phyloP scores from a whole-genome alignment of 257 asterid species.

The Henckelia pumila region DNA sequence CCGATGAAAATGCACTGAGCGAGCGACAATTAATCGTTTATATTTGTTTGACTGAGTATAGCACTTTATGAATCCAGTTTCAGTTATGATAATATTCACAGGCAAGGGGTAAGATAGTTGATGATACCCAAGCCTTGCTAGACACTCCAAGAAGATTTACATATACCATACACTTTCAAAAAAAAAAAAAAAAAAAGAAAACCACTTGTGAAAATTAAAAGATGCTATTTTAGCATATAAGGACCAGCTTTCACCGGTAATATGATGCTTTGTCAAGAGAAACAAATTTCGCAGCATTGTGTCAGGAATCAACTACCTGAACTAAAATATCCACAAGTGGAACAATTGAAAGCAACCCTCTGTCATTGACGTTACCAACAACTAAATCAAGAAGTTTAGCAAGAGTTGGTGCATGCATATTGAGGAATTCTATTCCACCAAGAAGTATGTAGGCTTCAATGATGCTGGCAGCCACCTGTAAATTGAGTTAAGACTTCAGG shows the following conservation, averaged over 20 bases:
- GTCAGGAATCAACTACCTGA: constrained; percentile 60
- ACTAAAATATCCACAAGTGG: constrained; percentile 83
- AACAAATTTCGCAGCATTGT: constrained; percentile 18
- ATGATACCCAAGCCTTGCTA: background rate
- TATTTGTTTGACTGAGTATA: too few species aligned
- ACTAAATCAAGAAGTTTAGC: constrained; percentile 87
- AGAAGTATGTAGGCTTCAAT: constrained; percentile 84
- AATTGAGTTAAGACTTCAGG: constrained; percentile 31
- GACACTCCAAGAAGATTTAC: constrained; percentile 5
- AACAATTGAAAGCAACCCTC: constrained; percentile 77
- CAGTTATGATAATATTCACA: background rate
- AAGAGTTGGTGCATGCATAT: constrained; percentile 68
- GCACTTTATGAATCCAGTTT: constrained; percentile 11
- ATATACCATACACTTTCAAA: background rate
- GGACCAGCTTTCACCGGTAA: constrained; percentile 1
- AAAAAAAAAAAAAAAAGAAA: background rate
- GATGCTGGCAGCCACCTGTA: constrained; percentile 80
- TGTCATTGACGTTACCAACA: constrained; percentile 82
- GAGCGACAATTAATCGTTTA: background rate
- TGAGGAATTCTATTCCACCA: constrained; percentile 78
- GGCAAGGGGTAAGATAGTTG: constrained; percentile 9
- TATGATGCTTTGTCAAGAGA: constrained; percentile 14
- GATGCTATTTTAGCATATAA: background rate
- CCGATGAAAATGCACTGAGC: constrained; percentile 7
- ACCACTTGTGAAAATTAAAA: background rate